A percentile compares a stretch with the other conserved stretches of the same genome.
Conservation (phyloP, 208 protist genomes). For the Crithidia fasciculata region DNA sequence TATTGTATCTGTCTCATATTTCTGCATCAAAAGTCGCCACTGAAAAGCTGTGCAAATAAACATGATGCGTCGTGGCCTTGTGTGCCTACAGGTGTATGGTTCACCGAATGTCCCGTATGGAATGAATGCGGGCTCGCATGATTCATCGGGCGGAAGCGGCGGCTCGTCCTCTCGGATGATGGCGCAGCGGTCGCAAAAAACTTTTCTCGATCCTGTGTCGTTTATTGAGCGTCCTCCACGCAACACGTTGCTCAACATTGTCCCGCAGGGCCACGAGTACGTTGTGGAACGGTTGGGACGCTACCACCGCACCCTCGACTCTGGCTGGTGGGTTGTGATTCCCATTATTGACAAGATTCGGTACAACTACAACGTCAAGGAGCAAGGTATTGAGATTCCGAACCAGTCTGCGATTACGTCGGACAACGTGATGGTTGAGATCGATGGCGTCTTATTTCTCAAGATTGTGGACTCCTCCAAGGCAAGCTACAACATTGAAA, state of each 20-base stretch:
- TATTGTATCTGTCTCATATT: neutral
- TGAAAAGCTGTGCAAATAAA: neutral
- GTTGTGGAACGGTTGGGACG: constrained; percentile 95
- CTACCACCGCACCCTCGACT: constrained; percentile 91
- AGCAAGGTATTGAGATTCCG: constrained; percentile 89
- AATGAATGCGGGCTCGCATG: constrained; percentile 22
- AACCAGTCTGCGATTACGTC: constrained; percentile 94
- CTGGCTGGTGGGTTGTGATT: constrained; percentile 92
- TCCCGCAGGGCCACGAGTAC: constrained; percentile 94
- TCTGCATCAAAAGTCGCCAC: too few relatives aligned
- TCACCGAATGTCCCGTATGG: constrained; percentile 13
- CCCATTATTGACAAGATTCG: constrained; percentile 94
- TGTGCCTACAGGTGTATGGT: constrained; percentile 31
- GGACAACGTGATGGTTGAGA: constrained; percentile 96
- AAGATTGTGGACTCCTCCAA: constrained; percentile 91
- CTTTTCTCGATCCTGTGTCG: constrained; percentile 47
- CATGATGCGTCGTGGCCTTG: constrained; percentile 29
- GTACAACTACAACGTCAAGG: constrained; percentile 96
- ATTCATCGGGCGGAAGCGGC: constrained; percentile 1
- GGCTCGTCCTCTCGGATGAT: constrained; percentile 33
- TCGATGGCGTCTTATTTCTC: constrained; percentile 96
- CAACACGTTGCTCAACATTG: constrained; percentile 92
- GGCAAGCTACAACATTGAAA: constrained; percentile 95
- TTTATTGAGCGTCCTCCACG: constrained; percentile 73
- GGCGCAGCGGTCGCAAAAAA: constrained; percentile 41